Base-by-base conservation (phyloP, 192 early-diverging fungal species). In the Mortierella antarctica region DNA sequence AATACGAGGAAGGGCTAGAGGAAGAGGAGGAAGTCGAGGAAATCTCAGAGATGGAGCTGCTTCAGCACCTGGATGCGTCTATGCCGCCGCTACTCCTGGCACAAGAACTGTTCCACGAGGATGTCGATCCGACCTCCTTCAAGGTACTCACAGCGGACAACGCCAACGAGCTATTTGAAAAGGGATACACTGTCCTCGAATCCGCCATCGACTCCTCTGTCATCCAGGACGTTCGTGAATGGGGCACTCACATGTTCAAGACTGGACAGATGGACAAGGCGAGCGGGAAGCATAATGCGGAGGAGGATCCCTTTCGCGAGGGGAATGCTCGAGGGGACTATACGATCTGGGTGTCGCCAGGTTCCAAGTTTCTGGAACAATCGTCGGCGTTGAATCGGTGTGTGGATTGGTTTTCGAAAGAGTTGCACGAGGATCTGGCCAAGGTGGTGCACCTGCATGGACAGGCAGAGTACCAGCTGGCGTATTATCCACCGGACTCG, bases 21-120 rank as follows among this genome's bases (percentile, higher is more conserved):
- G 88, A 84, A 7, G 83, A 83, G 49, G 86, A 82, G 11, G 86
- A 84, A 49, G 68, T 88, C 5, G 86, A 86, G 20, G 86, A 89
- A 41, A 89, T 89, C 12, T 78, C 76, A 2, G 88, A 89, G 55
- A 76, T 70, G 62, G 88, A 89, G 21, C 67, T 89, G 6, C 53
- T 89, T 1, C 53, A 73, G 1, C 83, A 82, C 14, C 54, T 89
- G 18, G 86, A 87, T 52, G 74, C 57, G 6, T 75, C 85, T 14
- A 74, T 82, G 54, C 68, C 83, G 1, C 72, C 88, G 5, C 57
- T 89, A 7, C 48, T 63, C 2, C 66, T 83, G 17, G 84, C 74
- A 8, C 85, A 85, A 47, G 73, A 83, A 12, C 71, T 87, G 13
- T 87, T 87, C 50, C 84, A 87, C 46, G 74, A 84, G 45, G 74